A percentile compares a stretch with the other conserved stretches of the same genome.
Evolutionary conservation across 495 filamentous ascomycete genomes (phyloP).

Genomic region (Penicillium subrubescens): DNA sequence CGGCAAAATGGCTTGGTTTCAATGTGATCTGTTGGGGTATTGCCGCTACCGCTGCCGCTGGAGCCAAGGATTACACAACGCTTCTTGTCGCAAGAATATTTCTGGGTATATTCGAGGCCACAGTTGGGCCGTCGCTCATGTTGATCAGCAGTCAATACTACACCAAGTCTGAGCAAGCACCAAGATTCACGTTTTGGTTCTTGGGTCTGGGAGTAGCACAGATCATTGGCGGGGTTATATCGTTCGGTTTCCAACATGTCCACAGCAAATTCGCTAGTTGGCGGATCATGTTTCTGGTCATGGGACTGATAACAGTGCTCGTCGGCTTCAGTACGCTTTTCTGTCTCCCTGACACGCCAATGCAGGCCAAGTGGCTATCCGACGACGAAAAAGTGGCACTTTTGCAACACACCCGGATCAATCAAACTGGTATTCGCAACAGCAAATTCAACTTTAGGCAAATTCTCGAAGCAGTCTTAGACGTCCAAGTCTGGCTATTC

Average conservation of each 20-base stretch:
- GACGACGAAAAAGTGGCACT: not conserved
- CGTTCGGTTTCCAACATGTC: not conserved
- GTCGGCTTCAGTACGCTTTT: not conserved
- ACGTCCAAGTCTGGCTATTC: not conserved
- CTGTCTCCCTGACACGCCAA: not conserved
- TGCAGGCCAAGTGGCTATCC: not conserved
- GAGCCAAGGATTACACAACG: not conserved
- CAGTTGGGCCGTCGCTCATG: not conserved
- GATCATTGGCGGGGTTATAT: not conserved
- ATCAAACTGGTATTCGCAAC: not conserved
- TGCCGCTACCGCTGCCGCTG: not conserved
- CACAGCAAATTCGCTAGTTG: not conserved
- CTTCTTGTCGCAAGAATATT: not conserved
- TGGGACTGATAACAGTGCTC: not conserved
- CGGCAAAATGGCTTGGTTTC: not conserved
- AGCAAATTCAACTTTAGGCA: not conserved
- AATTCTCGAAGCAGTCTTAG: not conserved
- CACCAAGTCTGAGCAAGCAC: not conserved
- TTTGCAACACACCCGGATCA: not conserved
- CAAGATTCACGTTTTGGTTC: not conserved
- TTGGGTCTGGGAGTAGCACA: not conserved
- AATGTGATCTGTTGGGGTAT: constrained; percentile 1
- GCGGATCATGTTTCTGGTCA: not conserved
- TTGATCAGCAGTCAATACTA: not conserved
- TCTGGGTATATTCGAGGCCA: not conserved